These are phyloP conservation scores for Syzygium syzygioides DNA, from an alignment of 441 rosid genomes.

Conservation along the genomic window DNA sequence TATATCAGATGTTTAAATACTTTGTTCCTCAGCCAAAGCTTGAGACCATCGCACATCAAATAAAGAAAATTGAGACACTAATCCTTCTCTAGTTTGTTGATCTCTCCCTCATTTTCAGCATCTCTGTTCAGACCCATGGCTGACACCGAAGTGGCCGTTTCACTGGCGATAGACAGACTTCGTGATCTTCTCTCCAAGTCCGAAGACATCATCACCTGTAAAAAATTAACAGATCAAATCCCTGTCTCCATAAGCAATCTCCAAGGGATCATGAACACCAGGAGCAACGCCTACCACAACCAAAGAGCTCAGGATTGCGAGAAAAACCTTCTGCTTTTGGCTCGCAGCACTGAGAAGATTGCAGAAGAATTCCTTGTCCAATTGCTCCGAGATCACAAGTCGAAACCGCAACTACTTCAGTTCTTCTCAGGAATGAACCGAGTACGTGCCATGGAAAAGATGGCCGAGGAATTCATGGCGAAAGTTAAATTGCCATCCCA, in stretches of 20 bases:
- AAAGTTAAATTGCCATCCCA: accelerated
- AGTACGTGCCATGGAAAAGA: neutral
- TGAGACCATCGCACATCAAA: neutral
- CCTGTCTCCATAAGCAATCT: neutral
- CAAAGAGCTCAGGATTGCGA: neutral
- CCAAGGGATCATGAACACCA: neutral
- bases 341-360: neutral
- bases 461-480: accelerated
- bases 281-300: neutral
- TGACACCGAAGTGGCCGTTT: neutral
- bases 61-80: neutral
- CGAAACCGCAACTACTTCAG: neutral
- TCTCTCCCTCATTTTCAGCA: neutral
- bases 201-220: neutral
- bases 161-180: neutral
- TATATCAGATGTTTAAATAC: too few species aligned
- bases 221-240: neutral
- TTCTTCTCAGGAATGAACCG: neutral
- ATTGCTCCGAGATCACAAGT: neutral
- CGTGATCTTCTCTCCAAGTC: neutral
- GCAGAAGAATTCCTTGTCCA: neutral
- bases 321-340: accelerated
- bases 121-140: neutral
- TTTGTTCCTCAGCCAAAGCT: neutral
- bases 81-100: neutral